A percentile compares a stretch with the other conserved stretches of the same genome.
Evolutionary conservation across 305 asterid genomes (phyloP).

Genomic region (Fraxinus xanthoxyloides): DNA sequence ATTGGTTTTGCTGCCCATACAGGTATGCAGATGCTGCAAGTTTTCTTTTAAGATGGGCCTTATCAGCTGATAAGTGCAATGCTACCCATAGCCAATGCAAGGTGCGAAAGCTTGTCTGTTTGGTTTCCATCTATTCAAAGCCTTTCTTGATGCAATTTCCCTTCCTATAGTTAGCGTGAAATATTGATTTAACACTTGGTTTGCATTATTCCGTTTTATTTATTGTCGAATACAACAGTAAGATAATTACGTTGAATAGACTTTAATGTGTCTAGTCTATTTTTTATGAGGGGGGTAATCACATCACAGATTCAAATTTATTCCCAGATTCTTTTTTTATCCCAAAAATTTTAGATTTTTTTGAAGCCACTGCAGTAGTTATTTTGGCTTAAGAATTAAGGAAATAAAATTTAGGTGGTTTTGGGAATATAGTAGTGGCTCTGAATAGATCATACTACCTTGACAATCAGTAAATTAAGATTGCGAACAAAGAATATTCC

Average conservation of each 20-base stretch:
- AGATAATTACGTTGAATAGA: background rate
- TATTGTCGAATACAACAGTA: background rate
- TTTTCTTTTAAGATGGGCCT: constrained; percentile 60
- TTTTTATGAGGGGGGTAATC: background rate
- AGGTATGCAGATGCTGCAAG: constrained; percentile 91
- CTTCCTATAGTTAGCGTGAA: background rate
- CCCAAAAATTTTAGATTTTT: background rate
- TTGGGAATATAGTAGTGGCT: background rate
- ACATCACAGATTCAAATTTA: background rate
- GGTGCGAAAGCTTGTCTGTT: constrained; percentile 40
- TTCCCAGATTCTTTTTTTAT: background rate
- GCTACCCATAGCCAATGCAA: constrained; percentile 95
- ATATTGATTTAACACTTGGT: background rate
- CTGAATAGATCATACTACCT: background rate
- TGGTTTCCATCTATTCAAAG: constrained; percentile 3
- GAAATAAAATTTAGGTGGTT: background rate
- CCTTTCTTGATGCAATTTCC: background rate
- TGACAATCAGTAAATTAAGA: background rate
- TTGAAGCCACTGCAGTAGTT: background rate
- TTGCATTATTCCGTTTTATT: background rate
- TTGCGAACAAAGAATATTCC: background rate
- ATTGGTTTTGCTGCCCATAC: constrained; percentile 28
- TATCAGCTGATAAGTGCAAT: constrained; percentile 82
- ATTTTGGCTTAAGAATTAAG: background rate
- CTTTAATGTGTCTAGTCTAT: background rate